Evolutionary conservation across 1,284 basidiomycete species (phyloP), one percentile per base, ranked within the genome.

Genomic region (Cystobasidium sp.): DNA sequence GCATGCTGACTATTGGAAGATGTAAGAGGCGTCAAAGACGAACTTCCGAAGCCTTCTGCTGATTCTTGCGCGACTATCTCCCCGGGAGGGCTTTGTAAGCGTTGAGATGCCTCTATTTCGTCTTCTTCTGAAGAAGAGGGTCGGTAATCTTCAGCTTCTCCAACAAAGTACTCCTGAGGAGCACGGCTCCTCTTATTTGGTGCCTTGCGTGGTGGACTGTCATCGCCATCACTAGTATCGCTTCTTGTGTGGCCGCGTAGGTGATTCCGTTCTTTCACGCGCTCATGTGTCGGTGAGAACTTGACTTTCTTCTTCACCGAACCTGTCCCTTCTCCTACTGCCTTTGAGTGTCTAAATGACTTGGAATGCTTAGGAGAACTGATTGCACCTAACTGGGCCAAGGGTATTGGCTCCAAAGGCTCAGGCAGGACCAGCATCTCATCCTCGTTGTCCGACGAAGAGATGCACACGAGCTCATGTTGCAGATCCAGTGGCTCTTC

Each of bases 21-120:
- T 16, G 49, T n/a, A 16, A 55, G 49, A 67, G 64, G 37, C 22
- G 49, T 67, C n/a, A 53, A 20, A 49, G 44, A 43, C 10, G 61
- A 63, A 22, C 61, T 63, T 18, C 43, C 22, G 14, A 31, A 18
- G 6, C 6, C 37, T 37, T 59, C 24, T 37, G 39, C 10, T 41
- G 18, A 39, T 41, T 18, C 43, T 16, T 4, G 5, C 31, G 31
- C 31, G 31, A 31, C 31, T 31, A 31, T 31, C 5, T 31, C 31
- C 5, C 5, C 31, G 31, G 31, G 31, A 5, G 31, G 5, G 31
- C 31, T 31, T 31, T 24, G 39, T 43, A 1, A 18, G 12, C 37
- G 37, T 6, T 12, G 14, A 1, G 18, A 6, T 18, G 20, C 18
- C 1, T 39, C 56, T n/a, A n/a, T n/a, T 8, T 43, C 56, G 9